Evolutionary conservation across 169 alveolate species (phyloP), one percentile per base, ranked within the genome.

Genomic region (Plasmodium cynomolgi): DNA sequence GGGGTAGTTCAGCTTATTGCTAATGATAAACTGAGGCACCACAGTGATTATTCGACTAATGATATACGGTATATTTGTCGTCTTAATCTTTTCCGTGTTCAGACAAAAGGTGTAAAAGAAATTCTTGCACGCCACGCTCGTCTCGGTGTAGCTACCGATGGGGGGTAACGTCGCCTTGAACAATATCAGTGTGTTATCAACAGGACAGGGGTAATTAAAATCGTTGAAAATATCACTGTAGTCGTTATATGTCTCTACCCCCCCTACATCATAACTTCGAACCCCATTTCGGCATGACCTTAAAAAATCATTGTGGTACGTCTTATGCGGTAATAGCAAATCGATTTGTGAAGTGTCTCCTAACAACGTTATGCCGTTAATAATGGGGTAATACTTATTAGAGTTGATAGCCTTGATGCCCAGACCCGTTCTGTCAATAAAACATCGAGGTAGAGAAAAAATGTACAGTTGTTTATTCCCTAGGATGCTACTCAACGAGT

Each of bases 391-490:
- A 58, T 84, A 92, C n/a, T 90, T 95, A 47, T 94, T 92, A 6
- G 95, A 95, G 92, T 94, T 96, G 33, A 90, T 94, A 0, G 97
- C 97, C 62, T 93, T 88, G 13, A 97, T 84, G 26, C 97, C 97
- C 41, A 96, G 81, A 17, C 98, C 98, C 2, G 98, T 97, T 90
- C 98, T 95, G 85, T 97, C 98, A 54, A 97, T 95, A 93, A 97
- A 96, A 84, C 97, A 84, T 96, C 98, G 92, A 1, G 98, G 98
- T 31, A 97, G 96, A 3, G 97, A 96, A 83, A 96, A 95, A 73
- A 93, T 95, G 15, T 86, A 80, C 29, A 93, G 91, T 81, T 95
- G 92, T 20, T 91, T 91, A 82, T 91, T 91, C 17, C 95, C 95
- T 58, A 91, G n/a, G 31, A 91, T 91, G 75, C 95, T 91, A 81